These are phyloP conservation scores for Colletotrichum australisinense DNA, from an alignment of 2,329 filamentous ascomycete genomes.

Conservation along the genomic window DNA sequence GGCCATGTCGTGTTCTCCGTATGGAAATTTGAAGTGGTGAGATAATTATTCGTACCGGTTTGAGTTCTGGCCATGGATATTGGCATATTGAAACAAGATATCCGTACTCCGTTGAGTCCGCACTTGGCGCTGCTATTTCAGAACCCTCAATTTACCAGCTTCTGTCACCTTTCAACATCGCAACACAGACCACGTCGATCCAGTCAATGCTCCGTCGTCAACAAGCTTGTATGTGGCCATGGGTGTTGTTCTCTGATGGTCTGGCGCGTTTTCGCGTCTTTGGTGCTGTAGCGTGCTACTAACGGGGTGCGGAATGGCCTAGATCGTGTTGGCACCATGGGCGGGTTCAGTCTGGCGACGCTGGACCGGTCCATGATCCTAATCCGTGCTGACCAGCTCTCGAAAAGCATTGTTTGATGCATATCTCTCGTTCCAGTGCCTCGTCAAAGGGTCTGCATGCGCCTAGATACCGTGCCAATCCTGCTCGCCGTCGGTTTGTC, in stretches of 20 bases:
- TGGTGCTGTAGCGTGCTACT: background rate
- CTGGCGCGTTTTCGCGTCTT: background rate
- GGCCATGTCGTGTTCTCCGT: slow-evolving; percentile 4
- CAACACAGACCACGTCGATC: background rate
- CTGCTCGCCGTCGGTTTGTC: background rate
- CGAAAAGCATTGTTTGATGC: background rate
- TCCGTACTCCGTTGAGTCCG: no score
- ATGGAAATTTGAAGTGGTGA: background rate
- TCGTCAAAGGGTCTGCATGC: slow-evolving; percentile 3
- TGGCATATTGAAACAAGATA: background rate
- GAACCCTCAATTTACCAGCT: slow-evolving; percentile 11
- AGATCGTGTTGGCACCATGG: background rate
- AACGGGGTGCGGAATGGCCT: slow-evolving; percentile 3
- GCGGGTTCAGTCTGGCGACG: background rate
- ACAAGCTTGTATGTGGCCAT: background rate
- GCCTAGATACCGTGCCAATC: background rate
- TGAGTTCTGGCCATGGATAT: background rate
- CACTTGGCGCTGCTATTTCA: slow-evolving; percentile 4
- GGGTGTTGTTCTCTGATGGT: background rate
- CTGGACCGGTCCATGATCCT: slow-evolving; percentile 12
- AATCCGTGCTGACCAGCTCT: slow-evolving; percentile 7
- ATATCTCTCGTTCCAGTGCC: background rate
- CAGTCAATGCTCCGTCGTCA: background rate
- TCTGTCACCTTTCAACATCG: background rate
- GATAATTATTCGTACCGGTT: background rate